These are phyloP conservation scores for Eimeria tenella DNA, from an alignment of 169 alveolate species.

Conservation along the genomic window DNA sequence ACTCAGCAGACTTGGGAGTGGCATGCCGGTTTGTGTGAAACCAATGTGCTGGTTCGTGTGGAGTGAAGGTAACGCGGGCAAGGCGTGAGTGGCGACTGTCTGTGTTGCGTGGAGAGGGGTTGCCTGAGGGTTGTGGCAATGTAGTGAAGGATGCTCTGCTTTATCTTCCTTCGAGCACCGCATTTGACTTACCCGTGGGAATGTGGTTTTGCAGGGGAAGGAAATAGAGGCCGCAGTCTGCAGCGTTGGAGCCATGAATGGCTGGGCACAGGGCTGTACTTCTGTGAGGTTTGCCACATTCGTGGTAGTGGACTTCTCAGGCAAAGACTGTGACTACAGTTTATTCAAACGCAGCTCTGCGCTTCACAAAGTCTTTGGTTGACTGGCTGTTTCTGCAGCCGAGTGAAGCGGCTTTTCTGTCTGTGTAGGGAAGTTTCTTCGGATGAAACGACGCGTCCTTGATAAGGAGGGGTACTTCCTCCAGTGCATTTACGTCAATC, in stretches of 20 bases:
- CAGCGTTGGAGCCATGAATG: too few relatives aligned
- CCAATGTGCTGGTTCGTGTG: background rate
- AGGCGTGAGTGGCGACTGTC: background rate
- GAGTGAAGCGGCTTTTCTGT: too few relatives aligned
- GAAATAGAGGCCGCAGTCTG: slow-evolving; percentile 14
- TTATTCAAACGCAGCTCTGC: too few relatives aligned
- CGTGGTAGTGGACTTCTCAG: too few relatives aligned
- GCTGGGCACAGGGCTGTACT: too few relatives aligned
- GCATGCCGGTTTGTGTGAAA: background rate
- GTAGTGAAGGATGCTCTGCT: background rate
- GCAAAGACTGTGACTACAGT: too few relatives aligned
- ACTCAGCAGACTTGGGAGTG: background rate
- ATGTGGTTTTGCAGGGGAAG: slow-evolving; percentile 66
- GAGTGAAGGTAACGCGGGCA: background rate
- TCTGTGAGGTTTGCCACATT: too few relatives aligned
- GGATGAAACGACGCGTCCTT: background rate
- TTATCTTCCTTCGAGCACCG: slow-evolving; percentile 69
- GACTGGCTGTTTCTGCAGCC: too few relatives aligned
- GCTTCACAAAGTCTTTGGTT: too few relatives aligned
- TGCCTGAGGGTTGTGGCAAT: background rate
- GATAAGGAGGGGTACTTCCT: background rate
- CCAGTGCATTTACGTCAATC: slow-evolving; percentile 3
- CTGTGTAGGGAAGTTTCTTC: slow-evolving; percentile 16
- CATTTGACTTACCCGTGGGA: slow-evolving; percentile 44
- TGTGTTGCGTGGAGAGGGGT: background rate